phyloP scores from a whole-genome alignment of 371 early-diverging fungal genomes.

The Mucor piriformis region DNA sequence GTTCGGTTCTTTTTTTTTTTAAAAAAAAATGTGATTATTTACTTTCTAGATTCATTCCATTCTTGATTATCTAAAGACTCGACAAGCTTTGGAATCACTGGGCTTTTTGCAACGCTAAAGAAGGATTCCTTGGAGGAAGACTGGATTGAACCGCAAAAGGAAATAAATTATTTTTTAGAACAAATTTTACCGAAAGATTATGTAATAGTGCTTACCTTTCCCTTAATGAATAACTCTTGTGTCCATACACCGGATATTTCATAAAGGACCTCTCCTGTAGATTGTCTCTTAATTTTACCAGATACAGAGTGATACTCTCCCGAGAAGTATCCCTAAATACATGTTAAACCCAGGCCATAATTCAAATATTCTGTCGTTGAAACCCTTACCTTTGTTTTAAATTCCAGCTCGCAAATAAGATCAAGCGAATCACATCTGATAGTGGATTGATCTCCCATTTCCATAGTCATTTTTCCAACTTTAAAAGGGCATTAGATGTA shows the following conservation, averaged over 20 bases:
- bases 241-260: conserved; percentile 90
- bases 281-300: conserved; percentile 79
- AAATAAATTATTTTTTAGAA: no score
- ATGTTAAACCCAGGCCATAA: background rate
- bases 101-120: conserved; percentile 39
- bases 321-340: conserved; percentile 68
- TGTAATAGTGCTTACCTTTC: conserved; percentile 1
- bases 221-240: conserved; percentile 63
- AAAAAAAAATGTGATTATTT: conserved; percentile 8
- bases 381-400: conserved; percentile 82
- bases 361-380: background rate
- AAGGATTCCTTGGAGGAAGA: conserved; percentile 38
- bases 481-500: conserved; percentile 36
- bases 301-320: conserved; percentile 81
- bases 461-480: conserved; percentile 93
- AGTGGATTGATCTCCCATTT: conserved; percentile 84
- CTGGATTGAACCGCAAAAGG: background rate
- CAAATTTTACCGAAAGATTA: no score
- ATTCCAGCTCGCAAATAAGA: conserved; percentile 84
- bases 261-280: conserved; percentile 76
- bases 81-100: conserved; percentile 42
- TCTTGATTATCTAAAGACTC: conserved; percentile 74
- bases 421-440: conserved; percentile 79
- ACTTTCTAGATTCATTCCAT: conserved; percentile 81
- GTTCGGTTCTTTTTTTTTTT: conserved; percentile 42